These are phyloP conservation scores for Trametes maxima DNA, from an alignment of 768 basidiomycete genomes.

Conservation along the genomic window DNA sequence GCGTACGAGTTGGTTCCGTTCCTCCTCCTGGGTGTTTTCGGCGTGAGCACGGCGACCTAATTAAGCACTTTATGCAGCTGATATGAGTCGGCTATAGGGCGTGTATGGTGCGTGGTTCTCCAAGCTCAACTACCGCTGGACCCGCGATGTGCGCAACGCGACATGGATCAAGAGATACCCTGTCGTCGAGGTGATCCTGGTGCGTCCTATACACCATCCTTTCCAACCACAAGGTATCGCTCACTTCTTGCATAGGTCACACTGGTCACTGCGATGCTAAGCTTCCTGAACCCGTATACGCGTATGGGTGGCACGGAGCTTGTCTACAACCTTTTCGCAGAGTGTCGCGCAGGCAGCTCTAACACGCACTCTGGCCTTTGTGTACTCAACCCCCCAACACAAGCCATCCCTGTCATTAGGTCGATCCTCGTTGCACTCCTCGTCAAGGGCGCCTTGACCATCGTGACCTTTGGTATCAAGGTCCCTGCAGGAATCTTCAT, in stretches of 20 bases:
- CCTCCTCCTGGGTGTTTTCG: slow-evolving; percentile 84
- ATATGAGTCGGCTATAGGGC: slow-evolving; percentile 51
- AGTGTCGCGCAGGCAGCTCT: slow-evolving; percentile 65
- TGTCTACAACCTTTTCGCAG: slow-evolving; percentile 87
- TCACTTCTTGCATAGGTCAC: slow-evolving; percentile 58
- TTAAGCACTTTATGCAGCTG: background rate
- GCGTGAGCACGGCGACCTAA: slow-evolving; percentile 50
- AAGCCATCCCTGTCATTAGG: slow-evolving; percentile 63
- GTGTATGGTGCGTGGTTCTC: slow-evolving; percentile 94
- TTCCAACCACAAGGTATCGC: background rate
- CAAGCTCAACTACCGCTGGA: slow-evolving; percentile 89
- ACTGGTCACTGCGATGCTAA: slow-evolving; percentile 70
- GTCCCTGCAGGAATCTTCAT: slow-evolving; percentile 96
- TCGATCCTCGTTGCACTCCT: slow-evolving; percentile 77
- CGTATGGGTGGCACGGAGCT: slow-evolving; percentile 96
- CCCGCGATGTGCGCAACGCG: slow-evolving; percentile 74
- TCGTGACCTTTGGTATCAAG: slow-evolving; percentile 93
- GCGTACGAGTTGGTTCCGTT: slow-evolving; percentile 87
- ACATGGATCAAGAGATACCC: slow-evolving; percentile 84
- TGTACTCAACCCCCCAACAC: slow-evolving; percentile 56
- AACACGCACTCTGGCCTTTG: slow-evolving; percentile 71
- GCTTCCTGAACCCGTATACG: slow-evolving; percentile 88
- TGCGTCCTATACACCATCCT: slow-evolving; percentile 39
- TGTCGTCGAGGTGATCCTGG: slow-evolving; percentile 79
- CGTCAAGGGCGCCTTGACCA: slow-evolving; percentile 77